Evolutionary conservation across 2,329 filamentous ascomycete genomes (phyloP).

Genomic region (Neofusicoccum laricinum): DNA sequence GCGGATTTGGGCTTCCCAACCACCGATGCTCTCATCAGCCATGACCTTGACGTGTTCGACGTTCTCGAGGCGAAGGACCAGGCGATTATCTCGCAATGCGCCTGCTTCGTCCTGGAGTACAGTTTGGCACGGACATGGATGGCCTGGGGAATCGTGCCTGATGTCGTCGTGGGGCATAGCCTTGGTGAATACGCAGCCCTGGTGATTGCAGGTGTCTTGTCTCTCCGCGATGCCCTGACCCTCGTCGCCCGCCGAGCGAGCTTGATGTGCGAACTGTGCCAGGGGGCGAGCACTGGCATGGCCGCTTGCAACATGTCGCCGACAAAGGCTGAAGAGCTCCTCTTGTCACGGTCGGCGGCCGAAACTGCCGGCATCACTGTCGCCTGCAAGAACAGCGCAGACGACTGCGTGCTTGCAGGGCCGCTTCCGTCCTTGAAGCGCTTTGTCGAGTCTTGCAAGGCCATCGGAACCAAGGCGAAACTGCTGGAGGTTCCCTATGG

Average conservation of each 20-base stretch:
- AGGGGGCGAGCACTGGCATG: constrained; percentile 25
- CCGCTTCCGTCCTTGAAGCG: constrained; percentile 15
- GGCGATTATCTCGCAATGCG: constrained; percentile 26
- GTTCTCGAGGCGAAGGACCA: constrained; percentile 10
- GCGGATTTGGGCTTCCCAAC: constrained; percentile 6
- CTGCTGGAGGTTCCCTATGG: constrained; percentile 24
- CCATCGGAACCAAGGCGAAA: constrained; percentile 21
- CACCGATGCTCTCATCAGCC: constrained; percentile 22
- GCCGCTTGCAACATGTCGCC: constrained; percentile 18
- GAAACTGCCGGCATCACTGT: neutral
- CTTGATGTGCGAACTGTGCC: constrained; percentile 20
- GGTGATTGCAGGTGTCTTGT: neutral
- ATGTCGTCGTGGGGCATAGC: constrained; percentile 20
- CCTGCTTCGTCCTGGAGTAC: constrained; percentile 33
- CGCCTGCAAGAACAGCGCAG: constrained; percentile 21
- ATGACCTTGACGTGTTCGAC: neutral
- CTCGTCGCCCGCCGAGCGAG: constrained; percentile 5
- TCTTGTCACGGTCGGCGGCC: neutral
- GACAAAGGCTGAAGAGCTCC: constrained; percentile 9
- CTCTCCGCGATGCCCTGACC: neutral
- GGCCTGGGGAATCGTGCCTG: constrained; percentile 18
- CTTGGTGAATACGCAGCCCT: constrained; percentile 15
- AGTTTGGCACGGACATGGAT: constrained; percentile 29
- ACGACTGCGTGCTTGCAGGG: constrained; percentile 19
- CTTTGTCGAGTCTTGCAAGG: constrained; percentile 18